A percentile compares a stretch with the other conserved stretches of the same genome.
Conservation (phyloP, 2,329 filamentous ascomycete species). For the Colletotrichum truncatum region DNA sequence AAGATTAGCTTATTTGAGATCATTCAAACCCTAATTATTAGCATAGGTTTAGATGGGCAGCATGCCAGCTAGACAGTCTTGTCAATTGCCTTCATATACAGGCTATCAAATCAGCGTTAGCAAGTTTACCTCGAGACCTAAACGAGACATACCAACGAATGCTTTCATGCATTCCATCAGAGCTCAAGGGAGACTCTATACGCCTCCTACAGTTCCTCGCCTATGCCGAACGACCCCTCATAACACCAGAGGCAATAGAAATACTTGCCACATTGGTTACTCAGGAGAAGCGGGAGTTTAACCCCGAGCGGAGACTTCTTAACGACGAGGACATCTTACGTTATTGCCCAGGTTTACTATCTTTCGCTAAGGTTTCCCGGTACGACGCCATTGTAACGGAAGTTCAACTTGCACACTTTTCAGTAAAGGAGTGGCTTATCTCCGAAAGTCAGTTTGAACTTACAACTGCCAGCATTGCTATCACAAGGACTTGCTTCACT, state of each 20-base stretch:
- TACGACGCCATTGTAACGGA: too few relatives aligned
- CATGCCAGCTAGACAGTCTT: not conserved
- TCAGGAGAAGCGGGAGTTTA: conserved; percentile 14
- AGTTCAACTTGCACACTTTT: conserved; percentile 37
- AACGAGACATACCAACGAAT: not conserved
- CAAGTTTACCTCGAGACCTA: not conserved
- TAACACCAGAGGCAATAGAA: conserved; percentile 32
- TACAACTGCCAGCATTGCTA: conserved; percentile 23
- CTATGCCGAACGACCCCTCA: conserved; percentile 30
- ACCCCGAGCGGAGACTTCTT: conserved; percentile 21
- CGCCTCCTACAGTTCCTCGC: conserved; percentile 37
- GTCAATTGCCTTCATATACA: not conserved
- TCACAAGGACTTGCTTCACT: conserved; percentile 34
- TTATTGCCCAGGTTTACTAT: conserved; percentile 34
- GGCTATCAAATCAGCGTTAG: not conserved
- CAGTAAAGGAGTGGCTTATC: conserved; percentile 36
- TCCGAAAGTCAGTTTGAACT: conserved; percentile 1
- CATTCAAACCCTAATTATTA: too few relatives aligned
- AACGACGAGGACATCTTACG: not conserved
- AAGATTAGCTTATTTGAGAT: not conserved
- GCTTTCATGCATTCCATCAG: conserved; percentile 25
- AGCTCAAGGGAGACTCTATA: conserved; percentile 23
- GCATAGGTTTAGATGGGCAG: not conserved
- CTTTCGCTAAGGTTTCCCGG: conserved; percentile 20
- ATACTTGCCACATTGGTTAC: conserved; percentile 35